Percentiles rank a stretch among this genome's conserved stretches.
Evolutionary conservation across 257 asterid species (phyloP).

Genomic region (Paraleonurus japonicus): DNA sequence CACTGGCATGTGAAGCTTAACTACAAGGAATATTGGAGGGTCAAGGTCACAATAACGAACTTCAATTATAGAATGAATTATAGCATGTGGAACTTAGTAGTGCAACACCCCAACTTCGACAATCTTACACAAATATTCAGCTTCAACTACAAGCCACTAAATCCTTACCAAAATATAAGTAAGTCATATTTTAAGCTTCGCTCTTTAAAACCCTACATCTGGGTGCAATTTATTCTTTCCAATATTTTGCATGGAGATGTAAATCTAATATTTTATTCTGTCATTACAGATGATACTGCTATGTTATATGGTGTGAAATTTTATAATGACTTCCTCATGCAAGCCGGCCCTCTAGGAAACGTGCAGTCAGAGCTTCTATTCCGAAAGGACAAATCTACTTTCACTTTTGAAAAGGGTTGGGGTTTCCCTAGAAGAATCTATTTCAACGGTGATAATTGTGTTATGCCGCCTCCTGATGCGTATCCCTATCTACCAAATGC

Average conservation of each 20-base stretch:
- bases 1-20: constrained; percentile 89
- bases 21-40: constrained; percentile 88
- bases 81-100: constrained; percentile 78
- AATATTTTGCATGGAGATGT: background rate
- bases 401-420: constrained; percentile 84
- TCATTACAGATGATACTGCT: constrained; percentile 73
- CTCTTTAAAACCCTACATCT: background rate
- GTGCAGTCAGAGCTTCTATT: constrained; percentile 88
- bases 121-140: constrained; percentile 83
- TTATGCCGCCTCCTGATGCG: constrained; percentile 83
- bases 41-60: constrained; percentile 75
- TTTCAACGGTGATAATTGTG: constrained; percentile 89
- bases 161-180: constrained; percentile 71
- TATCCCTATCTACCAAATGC: constrained; percentile 78
- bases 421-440: constrained; percentile 80
- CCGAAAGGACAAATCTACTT: constrained; percentile 62
- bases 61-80: constrained; percentile 83
- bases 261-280: background rate
- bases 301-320: constrained; percentile 78
- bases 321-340: constrained; percentile 69
- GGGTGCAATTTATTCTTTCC: background rate
- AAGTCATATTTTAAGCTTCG: constrained; percentile 27
- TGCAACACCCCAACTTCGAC: constrained; percentile 87
- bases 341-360: constrained; percentile 76
- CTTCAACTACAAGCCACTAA: constrained; percentile 77